A percentile compares a stretch with the other conserved stretches of the same genome.
These are phyloP conservation scores for Phialemonium atrogriseum DNA, from an alignment of 2,329 filamentous ascomycete species.

Conservation along the genomic window DNA sequence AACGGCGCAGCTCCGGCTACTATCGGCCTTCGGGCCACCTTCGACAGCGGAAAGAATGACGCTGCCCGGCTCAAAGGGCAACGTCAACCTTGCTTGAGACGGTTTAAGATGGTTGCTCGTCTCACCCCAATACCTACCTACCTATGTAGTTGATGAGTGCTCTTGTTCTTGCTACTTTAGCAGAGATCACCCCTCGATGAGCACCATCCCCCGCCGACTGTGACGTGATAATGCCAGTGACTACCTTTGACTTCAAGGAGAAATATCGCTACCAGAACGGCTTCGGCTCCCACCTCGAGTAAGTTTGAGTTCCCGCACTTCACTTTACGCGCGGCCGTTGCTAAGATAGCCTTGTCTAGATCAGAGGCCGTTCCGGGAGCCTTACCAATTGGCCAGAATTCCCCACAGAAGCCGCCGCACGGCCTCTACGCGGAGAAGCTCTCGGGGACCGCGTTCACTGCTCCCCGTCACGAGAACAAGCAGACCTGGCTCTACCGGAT, in stretches of 20 bases:
- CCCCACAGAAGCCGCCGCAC: constrained; percentile 69
- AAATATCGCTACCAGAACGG: constrained; percentile 72
- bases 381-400: constrained; percentile 68
- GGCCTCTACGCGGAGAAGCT: constrained; percentile 79
- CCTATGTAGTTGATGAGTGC: too few species aligned
- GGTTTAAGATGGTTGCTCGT: too few species aligned
- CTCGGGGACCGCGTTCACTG: constrained; percentile 64
- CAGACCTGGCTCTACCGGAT: constrained; percentile 68
- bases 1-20: too few species aligned
- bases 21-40: too few species aligned
- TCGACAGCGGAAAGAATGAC: too few species aligned
- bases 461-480: constrained; percentile 59
- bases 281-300: constrained; percentile 73
- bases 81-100: too few species aligned
- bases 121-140: too few species aligned
- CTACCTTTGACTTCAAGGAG: constrained; percentile 37
- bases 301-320: constrained; percentile 19
- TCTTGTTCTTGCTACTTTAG: too few species aligned
- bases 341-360: constrained; percentile 33
- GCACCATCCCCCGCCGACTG: too few species aligned
- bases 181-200: too few species aligned
- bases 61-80: too few species aligned
- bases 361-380: constrained; percentile 69
- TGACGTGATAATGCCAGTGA: constrained; percentile 39
- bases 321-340: background rate